Conservation (phyloP, 1,139 yeast genomes). For the Lodderomyces margitis region DNA sequence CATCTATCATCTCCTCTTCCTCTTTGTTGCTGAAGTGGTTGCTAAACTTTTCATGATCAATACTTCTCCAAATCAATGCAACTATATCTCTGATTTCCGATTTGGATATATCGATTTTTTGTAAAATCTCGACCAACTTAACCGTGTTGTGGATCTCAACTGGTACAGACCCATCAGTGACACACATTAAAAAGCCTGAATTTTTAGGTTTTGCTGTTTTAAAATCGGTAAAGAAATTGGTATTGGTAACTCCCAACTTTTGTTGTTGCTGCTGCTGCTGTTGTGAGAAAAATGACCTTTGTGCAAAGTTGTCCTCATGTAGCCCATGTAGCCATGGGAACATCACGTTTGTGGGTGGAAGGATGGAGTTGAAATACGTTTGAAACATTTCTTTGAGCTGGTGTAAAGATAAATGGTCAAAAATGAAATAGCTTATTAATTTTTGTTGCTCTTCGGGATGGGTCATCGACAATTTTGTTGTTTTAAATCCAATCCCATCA, state of each 20-base stretch:
- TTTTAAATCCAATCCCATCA: conserved; percentile 37
- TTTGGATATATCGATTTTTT: conserved; percentile 41
- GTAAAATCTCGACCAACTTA: conserved; percentile 56
- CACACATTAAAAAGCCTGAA: conserved; percentile 49
- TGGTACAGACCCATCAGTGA: conserved; percentile 27
- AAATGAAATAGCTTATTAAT: background rate
- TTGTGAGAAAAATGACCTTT: conserved; percentile 41
- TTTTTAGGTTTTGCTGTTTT: conserved; percentile 19
- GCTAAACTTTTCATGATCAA: background rate
- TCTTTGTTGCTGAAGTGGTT: background rate
- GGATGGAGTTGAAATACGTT: conserved; percentile 50
- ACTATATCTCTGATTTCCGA: conserved; percentile 30
- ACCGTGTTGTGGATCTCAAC: conserved; percentile 59
- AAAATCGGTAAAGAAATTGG: conserved; percentile 12
- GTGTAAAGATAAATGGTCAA: conserved; percentile 25
- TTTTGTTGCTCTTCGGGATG: background rate
- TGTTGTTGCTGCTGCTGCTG: conserved; percentile 16
- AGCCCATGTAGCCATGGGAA: conserved; percentile 94
- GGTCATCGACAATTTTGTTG: conserved; percentile 33
- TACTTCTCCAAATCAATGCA: conserved; percentile 17
- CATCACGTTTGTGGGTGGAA: conserved; percentile 67
- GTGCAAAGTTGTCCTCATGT: conserved; percentile 51
- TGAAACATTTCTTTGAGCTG: conserved; percentile 36
- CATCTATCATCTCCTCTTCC: conserved; percentile 13
- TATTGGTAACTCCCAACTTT: background rate